Conservation (phyloP, 2,329 filamentous ascomycete genomes). For the Tolypocladium album region DNA sequence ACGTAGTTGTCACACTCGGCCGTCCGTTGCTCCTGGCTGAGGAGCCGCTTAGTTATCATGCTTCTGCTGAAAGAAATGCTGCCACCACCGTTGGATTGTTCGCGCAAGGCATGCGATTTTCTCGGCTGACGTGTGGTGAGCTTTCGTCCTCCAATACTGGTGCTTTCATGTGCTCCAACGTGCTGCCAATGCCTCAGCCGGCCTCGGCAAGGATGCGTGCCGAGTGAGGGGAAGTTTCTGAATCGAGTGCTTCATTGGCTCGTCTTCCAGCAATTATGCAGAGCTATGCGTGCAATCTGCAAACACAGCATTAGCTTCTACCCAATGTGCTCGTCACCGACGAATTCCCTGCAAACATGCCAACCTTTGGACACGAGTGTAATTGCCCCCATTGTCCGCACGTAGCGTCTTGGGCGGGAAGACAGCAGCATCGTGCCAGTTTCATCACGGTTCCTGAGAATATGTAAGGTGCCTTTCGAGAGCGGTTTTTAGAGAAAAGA, state of each 20-base stretch:
- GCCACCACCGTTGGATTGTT: neutral
- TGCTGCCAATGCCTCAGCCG: neutral
- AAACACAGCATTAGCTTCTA: neutral
- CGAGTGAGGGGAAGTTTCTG: too few species aligned
- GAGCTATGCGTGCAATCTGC: neutral
- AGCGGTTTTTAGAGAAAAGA: neutral
- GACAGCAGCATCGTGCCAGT: neutral
- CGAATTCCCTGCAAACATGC: neutral
- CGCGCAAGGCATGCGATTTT: neutral
- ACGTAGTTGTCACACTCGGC: neutral
- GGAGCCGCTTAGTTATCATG: neutral
- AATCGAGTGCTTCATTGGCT: neutral
- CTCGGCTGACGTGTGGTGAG: neutral
- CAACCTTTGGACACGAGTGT: neutral
- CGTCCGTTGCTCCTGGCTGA: neutral
- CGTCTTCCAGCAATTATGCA: neutral
- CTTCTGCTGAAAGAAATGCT: neutral
- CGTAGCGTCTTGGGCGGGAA: neutral
- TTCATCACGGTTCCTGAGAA: neutral
- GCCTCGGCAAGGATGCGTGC: neutral
- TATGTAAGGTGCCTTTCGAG: neutral
- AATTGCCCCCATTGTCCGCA: too few species aligned
- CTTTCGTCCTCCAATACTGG: neutral
- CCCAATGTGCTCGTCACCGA: neutral
- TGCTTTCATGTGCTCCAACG: neutral